phyloP scores from a whole-genome alignment of 306 rosid species.

The Trifolium dubium region DNA sequence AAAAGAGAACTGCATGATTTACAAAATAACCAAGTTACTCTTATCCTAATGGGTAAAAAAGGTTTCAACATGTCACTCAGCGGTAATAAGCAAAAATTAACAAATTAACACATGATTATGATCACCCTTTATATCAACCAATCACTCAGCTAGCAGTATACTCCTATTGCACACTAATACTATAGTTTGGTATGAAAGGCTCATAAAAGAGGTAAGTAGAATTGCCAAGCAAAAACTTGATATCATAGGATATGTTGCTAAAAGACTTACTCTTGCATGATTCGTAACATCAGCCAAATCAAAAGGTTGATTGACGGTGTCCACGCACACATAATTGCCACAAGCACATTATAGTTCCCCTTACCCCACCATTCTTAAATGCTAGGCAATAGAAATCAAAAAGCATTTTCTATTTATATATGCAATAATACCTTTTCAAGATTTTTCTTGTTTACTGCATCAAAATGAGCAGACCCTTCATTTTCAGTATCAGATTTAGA shows the following conservation, averaged over 20 bases:
- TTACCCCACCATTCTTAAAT: conserved; percentile 5
- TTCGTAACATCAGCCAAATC: neutral
- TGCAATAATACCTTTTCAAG: conserved; percentile 52
- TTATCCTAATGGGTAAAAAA: conserved; percentile 19
- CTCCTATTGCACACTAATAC: neutral
- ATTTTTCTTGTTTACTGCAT: conserved; percentile 45
- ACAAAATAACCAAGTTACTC: conserved; percentile 8
- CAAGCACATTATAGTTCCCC: conserved; percentile 9
- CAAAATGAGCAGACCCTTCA: conserved; percentile 47
- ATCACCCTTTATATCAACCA: conserved; percentile 2
- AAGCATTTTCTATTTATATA: neutral
- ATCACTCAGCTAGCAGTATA: conserved; percentile 16
- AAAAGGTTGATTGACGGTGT: neutral
- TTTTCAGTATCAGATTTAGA: conserved; percentile 47
- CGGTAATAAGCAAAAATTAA: neutral
- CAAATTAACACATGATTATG: neutral
- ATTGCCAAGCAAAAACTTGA: conserved; percentile 11
- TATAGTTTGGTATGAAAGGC: conserved; percentile 22
- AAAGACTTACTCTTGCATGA: neutral
- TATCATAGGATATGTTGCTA: neutral
- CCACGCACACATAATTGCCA: neutral
- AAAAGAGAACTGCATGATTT: conserved; percentile 30
- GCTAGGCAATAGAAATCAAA: conserved; percentile 22
- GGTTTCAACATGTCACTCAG: no score
- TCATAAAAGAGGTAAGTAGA: neutral